Evolutionary conservation across 2,329 filamentous ascomycete genomes (phyloP).

Genomic region (Cordyceps cicadae): DNA sequence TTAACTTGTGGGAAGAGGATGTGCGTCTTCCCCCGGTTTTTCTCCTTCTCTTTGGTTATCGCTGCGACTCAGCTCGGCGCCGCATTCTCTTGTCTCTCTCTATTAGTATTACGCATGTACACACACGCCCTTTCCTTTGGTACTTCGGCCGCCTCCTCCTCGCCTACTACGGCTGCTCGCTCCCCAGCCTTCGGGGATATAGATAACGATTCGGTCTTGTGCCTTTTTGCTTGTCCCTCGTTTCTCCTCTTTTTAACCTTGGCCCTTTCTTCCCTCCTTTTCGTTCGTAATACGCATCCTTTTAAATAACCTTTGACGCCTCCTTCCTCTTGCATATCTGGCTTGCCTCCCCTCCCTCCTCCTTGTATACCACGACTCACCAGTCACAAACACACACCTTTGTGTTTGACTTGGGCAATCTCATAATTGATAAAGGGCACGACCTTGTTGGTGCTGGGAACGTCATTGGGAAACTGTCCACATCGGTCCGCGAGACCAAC

Average conservation of each 20-base stretch:
- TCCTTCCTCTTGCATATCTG: background rate
- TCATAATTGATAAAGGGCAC: background rate
- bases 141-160: constrained; percentile 5
- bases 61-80: background rate
- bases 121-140: background rate
- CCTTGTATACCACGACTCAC: background rate
- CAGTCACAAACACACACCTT: background rate
- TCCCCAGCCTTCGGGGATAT: background rate
- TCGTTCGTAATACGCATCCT: background rate
- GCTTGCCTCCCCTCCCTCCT: background rate
- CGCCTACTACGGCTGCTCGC: background rate
- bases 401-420: background rate
- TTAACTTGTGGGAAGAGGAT: background rate
- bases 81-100: background rate
- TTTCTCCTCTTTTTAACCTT: constrained; percentile 12
- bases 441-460: background rate
- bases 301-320: constrained; percentile 1
- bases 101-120: background rate
- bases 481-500: background rate
- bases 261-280: constrained; percentile 10
- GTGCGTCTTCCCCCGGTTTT: background rate
- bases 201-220: constrained; percentile 8
- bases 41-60: background rate
- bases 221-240: background rate
- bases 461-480: background rate